A percentile compares a stretch with the other conserved stretches of the same genome.
Conservation (phyloP, 495 filamentous ascomycete species). For the Neurospora terricola region DNA sequence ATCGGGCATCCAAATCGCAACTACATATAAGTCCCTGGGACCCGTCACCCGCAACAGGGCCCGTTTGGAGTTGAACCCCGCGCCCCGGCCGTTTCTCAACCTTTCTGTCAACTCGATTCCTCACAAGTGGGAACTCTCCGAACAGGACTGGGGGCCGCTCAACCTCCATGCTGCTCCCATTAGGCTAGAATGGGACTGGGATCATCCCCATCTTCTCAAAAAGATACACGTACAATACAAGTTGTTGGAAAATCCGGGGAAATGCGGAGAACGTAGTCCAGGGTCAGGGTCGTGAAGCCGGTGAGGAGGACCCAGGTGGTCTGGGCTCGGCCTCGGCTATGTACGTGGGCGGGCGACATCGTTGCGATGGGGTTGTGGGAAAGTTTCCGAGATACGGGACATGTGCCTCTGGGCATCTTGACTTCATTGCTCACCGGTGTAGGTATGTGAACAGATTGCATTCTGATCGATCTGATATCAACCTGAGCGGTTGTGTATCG, state of each 20-base stretch:
- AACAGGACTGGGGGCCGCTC: too few relatives aligned
- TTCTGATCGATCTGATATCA: too few relatives aligned
- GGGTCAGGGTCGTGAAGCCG: not conserved
- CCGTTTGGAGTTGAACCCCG: too few relatives aligned
- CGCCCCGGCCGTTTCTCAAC: too few relatives aligned
- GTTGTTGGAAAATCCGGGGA: not conserved
- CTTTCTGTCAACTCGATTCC: too few relatives aligned
- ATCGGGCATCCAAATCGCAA: not conserved
- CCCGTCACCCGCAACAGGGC: too few relatives aligned
- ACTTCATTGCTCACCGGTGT: too few relatives aligned
- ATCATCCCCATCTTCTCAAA: too few relatives aligned
- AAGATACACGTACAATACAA: not conserved
- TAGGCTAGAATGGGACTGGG: too few relatives aligned
- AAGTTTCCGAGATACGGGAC: not conserved
- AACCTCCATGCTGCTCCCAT: too few relatives aligned
- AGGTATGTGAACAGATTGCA: not conserved
- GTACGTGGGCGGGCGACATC: not conserved
- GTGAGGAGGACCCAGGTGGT: too few relatives aligned
- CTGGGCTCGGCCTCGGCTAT: not conserved
- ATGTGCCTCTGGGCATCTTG: not conserved
- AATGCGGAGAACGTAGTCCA: not conserved
- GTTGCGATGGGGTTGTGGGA: not conserved
- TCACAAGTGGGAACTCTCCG: too few relatives aligned
- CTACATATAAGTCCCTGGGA: not conserved
- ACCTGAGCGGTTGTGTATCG: not conserved